Evolutionary conservation across 345 rosid species (phyloP), one percentile per base, ranked within the genome.

Genomic region (Moricandia arvensis): DNA sequence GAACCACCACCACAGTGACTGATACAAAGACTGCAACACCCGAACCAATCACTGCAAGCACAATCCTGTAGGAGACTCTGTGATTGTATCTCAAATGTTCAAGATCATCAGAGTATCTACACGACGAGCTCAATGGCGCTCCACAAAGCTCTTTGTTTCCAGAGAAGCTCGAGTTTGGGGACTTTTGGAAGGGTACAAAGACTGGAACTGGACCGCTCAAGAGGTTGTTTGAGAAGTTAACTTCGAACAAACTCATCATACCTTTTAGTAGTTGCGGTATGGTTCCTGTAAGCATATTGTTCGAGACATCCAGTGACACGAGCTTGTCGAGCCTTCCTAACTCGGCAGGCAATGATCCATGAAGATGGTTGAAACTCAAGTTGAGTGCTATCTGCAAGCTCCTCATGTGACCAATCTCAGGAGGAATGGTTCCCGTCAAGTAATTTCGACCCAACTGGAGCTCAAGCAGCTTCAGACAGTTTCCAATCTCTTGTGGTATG

Each of bases 81-180:
- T 87, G 98, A 80, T 80, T 93, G 82, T 85, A 85, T 68, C 78
- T 85, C 66, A 80, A 74, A 54, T 66, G 82, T 15, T 80, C 84
- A 70, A 80, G 54, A 68, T 73, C 83, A 35, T 74, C 73, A 11
- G 88, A 30, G 71, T 74, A 69, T 54, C 86, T 82, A 79, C 97
- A 95, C 5, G 83, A 64, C 33, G 81, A 79, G 75, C 83, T 83
- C 81, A 94, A 72, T 11, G 97, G 98, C 69, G 87, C 93, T 49
- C 97, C 99, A 47, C 99, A 91, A 26, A 91, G 95, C 74, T 92
- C 96, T 80, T 84, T 91, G 63, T 94, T 94, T 13, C 93, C 89
- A 4, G 54, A 62, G 29, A 94, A 94, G 86, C 97, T 94, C 31
- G 93, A 87, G 69, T 75, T 82, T 18, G 92, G 84, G 80, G 96